Percentiles rank a stretch among this genome's conserved stretches.
These are phyloP conservation scores for Candida montana DNA, from an alignment of 805 yeast genomes.

Conservation along the genomic window DNA sequence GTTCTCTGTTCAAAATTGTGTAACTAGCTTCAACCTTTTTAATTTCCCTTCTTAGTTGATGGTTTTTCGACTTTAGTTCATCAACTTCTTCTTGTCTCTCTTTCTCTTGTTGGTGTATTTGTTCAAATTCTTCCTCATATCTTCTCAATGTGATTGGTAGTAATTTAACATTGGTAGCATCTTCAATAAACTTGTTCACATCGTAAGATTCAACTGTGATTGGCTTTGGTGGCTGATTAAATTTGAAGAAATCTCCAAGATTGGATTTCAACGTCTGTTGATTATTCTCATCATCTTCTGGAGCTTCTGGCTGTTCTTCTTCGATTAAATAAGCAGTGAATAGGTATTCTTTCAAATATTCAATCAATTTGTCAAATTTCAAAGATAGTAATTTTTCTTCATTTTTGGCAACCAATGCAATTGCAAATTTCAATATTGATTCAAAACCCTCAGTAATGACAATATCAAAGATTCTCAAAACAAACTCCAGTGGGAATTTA, in stretches of 20 bases:
- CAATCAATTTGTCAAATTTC: conserved; percentile 71
- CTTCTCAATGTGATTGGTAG: conserved; percentile 67
- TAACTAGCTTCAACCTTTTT: conserved; percentile 66
- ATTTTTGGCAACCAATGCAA: conserved; percentile 72
- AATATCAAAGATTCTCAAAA: conserved; percentile 80
- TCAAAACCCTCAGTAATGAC: conserved; percentile 90
- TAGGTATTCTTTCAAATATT: conserved; percentile 71
- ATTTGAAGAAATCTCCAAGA: conserved; percentile 15
- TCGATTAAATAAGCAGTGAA: conserved; percentile 58
- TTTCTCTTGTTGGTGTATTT: conserved; percentile 70
- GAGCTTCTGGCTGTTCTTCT: conserved; percentile 17
- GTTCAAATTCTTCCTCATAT: conserved; percentile 69
- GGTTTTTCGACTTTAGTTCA: conserved; percentile 62
- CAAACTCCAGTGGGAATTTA: conserved; percentile 87
- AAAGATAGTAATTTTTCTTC: conserved; percentile 51
- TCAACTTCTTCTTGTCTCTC: conserved; percentile 61
- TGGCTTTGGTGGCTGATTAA: conserved; percentile 7
- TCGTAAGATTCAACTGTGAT: conserved; percentile 39
- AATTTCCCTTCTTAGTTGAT: conserved; percentile 66
- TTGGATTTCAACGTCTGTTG: conserved; percentile 7
- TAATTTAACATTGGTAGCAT: conserved; percentile 69
- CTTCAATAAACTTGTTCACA: conserved; percentile 69
- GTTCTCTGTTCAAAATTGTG: conserved; percentile 71
- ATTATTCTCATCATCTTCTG: conserved; percentile 26
- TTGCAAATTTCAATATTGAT: conserved; percentile 76